Base-by-base conservation (phyloP, 805 yeast genomes). In the Cephaloascus fragrans region DNA sequence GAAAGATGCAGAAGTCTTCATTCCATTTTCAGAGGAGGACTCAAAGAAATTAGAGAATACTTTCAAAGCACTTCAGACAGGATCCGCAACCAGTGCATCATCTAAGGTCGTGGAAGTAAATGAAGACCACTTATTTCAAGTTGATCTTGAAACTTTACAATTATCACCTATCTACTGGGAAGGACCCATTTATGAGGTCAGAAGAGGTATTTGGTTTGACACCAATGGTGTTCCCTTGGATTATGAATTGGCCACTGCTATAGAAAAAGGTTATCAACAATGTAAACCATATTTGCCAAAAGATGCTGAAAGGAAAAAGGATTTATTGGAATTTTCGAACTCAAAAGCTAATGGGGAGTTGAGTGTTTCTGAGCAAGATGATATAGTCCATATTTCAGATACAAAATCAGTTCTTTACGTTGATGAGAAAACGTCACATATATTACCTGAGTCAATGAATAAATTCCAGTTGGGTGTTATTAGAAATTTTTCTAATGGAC, bases 131-230 rank as follows among this genome's bases (percentile, higher is more conserved):
- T 62, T 90, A 19, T 84, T 83, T 49, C 75, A 77, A 49, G 96
- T 87, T 4, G 77, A 86, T 49, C 43, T 90, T 17, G 44, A 52
- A 1, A 56, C 61, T 4, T 68, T 77, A 57, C 69, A 67, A 37
- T 55, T 89, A 49, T 46, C 59, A 3, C 94, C 97, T 0, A 71
- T 80, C 0, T 90, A 79, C 54, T 90, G 97, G 97, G 78, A 76
- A 5, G 97, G 97, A 1, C 93, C 96, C 0, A 61, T 65, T 0
- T 90, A 79, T 52, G 88, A 84, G 43, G 82, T 90, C 1, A 66
- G 96, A 35, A 62, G 97, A 39, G 96, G 96, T 1, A 55, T 77
- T 1, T 90, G 97, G 97, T 87, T 86, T 53, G 60, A 67, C 29
- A 53, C 71, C 8, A 73, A 73, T 37, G 75, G 76, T 1, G 50